Percentiles rank a stretch among this genome's conserved stretches.
phyloP scores from a whole-genome alignment of 352 stramenopile genomes.

The Thalassiosira hispida region DNA sequence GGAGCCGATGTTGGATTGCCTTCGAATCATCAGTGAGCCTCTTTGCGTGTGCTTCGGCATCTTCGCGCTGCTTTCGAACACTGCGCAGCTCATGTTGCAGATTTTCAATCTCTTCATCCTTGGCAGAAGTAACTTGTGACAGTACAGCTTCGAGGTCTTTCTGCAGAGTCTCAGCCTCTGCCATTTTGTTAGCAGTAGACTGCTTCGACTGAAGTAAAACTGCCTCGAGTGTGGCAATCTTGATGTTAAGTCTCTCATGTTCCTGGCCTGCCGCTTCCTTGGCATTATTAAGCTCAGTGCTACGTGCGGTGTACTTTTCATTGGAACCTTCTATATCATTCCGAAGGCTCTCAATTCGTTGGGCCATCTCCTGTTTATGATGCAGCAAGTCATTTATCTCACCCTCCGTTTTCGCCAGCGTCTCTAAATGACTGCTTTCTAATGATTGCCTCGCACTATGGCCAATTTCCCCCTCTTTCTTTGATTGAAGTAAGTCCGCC shows the following conservation, averaged over 20 bases:
- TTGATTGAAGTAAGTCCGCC: background rate
- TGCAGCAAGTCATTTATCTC: conserved; percentile 8
- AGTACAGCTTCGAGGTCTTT: background rate
- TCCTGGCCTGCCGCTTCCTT: background rate
- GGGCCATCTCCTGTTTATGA: conserved; percentile 7
- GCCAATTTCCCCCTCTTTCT: background rate
- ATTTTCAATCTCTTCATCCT: background rate
- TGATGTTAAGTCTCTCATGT: background rate
- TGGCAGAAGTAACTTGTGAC: background rate
- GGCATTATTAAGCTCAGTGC: background rate
- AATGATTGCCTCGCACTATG: background rate
- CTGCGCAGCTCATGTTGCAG: background rate
- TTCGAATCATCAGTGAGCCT: background rate
- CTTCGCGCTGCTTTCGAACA: background rate
- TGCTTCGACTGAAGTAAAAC: conserved; percentile 9
- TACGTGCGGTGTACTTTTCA: background rate
- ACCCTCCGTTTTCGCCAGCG: background rate
- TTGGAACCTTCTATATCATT: background rate
- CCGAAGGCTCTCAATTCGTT: background rate
- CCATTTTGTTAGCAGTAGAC: background rate
- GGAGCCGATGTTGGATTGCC: background rate
- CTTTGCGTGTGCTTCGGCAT: background rate
- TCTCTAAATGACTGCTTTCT: conserved; percentile 5
- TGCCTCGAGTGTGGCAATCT: background rate
- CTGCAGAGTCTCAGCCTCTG: background rate